A percentile compares a stretch with the other conserved stretches of the same genome.
phyloP scores from a whole-genome alignment of 2,329 filamentous ascomycete genomes.

The Aspergillus sp. region DNA sequence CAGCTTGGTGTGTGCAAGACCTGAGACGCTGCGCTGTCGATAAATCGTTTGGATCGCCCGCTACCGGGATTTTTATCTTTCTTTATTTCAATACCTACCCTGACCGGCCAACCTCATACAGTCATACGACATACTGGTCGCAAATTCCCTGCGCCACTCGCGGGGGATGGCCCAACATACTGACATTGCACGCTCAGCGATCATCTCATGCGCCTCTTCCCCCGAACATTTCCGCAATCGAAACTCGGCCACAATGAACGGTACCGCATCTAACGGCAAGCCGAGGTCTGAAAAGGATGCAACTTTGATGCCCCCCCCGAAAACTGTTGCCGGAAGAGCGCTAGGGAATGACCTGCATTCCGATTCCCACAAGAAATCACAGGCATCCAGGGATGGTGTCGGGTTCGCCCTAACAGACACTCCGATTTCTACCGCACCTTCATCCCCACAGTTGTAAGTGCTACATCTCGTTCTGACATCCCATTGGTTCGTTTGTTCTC shows the following conservation, averaged over 20 bases:
- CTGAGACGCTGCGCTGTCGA: background rate
- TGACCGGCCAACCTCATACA: constrained; percentile 4
- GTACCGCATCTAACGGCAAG: constrained; percentile 22
- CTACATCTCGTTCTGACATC: constrained; percentile 11
- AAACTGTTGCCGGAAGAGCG: constrained; percentile 43
- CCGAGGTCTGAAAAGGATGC: constrained; percentile 30
- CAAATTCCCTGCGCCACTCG: constrained; percentile 20
- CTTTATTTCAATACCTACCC: constrained; percentile 2
- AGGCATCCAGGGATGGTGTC: constrained; percentile 46
- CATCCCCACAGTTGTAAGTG: constrained; percentile 61
- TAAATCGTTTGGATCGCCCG: constrained; percentile 3
- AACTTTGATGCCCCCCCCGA: constrained; percentile 37
- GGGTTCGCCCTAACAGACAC: constrained; percentile 62
- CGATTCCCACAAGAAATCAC: constrained; percentile 37
- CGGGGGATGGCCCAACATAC: constrained; percentile 48
- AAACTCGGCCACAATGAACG: constrained; percentile 22
- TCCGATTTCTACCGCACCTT: constrained; percentile 61
- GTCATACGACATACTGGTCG: constrained; percentile 13
- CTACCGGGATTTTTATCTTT: constrained; percentile 12
- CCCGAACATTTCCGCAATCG: constrained; percentile 23
- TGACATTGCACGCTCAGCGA: constrained; percentile 50
- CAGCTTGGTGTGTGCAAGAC: constrained; percentile 4
- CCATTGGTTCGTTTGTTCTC: constrained; percentile 19
- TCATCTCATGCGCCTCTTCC: constrained; percentile 44
- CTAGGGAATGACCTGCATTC: constrained; percentile 43